Conservation (phyloP, 2,329 filamentous ascomycete genomes). For the Neocatenulostroma microsporum region DNA sequence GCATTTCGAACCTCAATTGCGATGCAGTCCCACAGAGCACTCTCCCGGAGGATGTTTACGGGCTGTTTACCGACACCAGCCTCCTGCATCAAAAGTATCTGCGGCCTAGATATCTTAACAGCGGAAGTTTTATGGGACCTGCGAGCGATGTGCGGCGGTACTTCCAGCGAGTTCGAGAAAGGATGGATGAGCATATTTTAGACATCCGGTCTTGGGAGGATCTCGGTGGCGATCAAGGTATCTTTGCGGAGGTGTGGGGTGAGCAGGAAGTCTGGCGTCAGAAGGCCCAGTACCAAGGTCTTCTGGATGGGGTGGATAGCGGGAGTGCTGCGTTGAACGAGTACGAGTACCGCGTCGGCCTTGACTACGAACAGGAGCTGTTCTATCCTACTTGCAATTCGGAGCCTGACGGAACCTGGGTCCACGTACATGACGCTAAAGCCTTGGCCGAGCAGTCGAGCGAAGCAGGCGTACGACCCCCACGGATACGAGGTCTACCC, state of each 20-base stretch:
- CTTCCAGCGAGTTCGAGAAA: slow-evolving; percentile 6
- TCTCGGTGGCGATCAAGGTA: slow-evolving; percentile 12
- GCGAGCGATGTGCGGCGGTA: slow-evolving; percentile 10
- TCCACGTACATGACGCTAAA: slow-evolving; percentile 3
- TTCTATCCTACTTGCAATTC: slow-evolving; percentile 11
- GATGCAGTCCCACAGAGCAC: too few species aligned
- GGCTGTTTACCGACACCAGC: too few species aligned
- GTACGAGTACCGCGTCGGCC: slow-evolving; percentile 10
- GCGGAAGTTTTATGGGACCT: slow-evolving; percentile 13
- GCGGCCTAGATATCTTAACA: slow-evolving; percentile 12
- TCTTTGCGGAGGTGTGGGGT: slow-evolving; percentile 13
- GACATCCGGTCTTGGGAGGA: background rate
- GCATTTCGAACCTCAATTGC: slow-evolving; percentile 9
- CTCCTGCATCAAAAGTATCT: slow-evolving; percentile 3
- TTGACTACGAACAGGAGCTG: slow-evolving; percentile 10
- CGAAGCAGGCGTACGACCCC: too few species aligned
- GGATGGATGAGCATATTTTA: slow-evolving; percentile 4
- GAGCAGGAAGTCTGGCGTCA: slow-evolving; percentile 12
- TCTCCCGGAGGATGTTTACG: too few species aligned
- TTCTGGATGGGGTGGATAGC: background rate
- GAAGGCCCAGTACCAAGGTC: background rate
- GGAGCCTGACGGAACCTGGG: slow-evolving; percentile 5
- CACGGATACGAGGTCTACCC: too few species aligned
- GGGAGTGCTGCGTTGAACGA: background rate
- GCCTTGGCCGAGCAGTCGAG: too few species aligned